phyloP scores from a whole-genome alignment of 768 basidiomycete species.

The Lentinula boryana region DNA sequence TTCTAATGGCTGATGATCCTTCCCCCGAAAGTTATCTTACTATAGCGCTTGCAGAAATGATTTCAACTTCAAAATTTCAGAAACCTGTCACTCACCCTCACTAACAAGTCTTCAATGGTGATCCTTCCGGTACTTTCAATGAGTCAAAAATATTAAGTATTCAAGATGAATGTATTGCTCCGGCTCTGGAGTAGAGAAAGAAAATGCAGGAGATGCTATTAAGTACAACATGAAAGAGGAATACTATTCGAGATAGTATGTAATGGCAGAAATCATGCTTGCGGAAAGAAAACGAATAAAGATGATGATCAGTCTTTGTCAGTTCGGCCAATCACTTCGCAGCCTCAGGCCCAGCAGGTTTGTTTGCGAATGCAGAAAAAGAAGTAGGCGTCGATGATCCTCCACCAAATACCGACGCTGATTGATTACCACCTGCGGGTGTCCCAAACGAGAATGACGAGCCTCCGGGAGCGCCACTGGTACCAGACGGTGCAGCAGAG shows the following conservation, averaged over 20 bases:
- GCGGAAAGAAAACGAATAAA: constrained; percentile 3
- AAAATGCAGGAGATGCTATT: background rate
- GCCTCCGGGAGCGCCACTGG: background rate
- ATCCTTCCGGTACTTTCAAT: too few species aligned
- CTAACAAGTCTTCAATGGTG: too few species aligned
- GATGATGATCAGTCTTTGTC: background rate
- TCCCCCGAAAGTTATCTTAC: background rate
- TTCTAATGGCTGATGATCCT: background rate
- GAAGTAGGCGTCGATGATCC: background rate
- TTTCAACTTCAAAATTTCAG: too few species aligned
- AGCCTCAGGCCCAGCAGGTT: background rate
- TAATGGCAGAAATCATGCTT: background rate
- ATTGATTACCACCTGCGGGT: background rate
- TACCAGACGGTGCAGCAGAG: background rate
- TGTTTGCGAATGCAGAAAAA: constrained; percentile 1
- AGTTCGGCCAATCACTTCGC: background rate
- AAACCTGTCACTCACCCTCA: too few species aligned
- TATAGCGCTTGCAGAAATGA: too few species aligned
- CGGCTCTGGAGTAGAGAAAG: background rate
- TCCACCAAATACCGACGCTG: background rate
- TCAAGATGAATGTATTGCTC: background rate
- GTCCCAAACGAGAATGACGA: background rate
- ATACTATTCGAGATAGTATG: background rate
- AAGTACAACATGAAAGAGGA: background rate
- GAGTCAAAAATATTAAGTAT: too few species aligned